Base-by-base conservation (phyloP, 2,329 filamentous ascomycete genomes). In the Penicillium hesseltinei region DNA sequence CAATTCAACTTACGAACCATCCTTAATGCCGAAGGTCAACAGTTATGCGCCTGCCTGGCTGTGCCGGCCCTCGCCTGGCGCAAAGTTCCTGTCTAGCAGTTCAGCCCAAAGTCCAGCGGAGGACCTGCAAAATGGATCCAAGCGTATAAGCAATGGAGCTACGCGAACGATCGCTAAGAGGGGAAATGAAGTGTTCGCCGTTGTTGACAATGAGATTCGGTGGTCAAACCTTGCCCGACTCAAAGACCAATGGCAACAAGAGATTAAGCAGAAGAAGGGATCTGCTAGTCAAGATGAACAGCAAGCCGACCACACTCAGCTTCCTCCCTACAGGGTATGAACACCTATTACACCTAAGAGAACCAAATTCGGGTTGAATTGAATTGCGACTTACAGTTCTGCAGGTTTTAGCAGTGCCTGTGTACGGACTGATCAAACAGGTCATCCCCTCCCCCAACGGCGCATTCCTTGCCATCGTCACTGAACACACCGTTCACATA, bases 41-140 rank as follows among this genome's bases (percentile, higher is more conserved):
- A 87, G 86, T 73, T 93, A 92, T 76, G 92, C 91, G 69, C 92
- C 93, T 55, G 81, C 87, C 65, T 99, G 92, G 91, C 87, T 99
- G 56, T 87, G 88, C 61, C 84, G 87, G 69, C 88, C 89, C 50
- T 87, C 87, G 53, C 86, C 90, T 21, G 93, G 91, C 60, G 88
- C 90, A 73, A 82, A 87, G 57, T 82, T 97, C 68, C 97, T 97
- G 76, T 79, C 74, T 73, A 71, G 81, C 80, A 68, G 65, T 60
- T 77, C 82, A 66, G 79, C 71, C 69, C 79, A 69, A 69, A 69
- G 63, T 60, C 63, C 69, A 45, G 65, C 63, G 50, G 60, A 62
- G 60, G 64, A 65, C 61, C 46, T 59, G n/a, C 62, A 67, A 62
- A 67, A 57, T 61, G 67, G 47, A 64, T 52, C 72, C 2, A 19